A percentile compares a stretch with the other conserved stretches of the same genome.
phyloP scores from a whole-genome alignment of 495 filamentous ascomycete genomes.

The Paragyromitra xinjiangensis region DNA sequence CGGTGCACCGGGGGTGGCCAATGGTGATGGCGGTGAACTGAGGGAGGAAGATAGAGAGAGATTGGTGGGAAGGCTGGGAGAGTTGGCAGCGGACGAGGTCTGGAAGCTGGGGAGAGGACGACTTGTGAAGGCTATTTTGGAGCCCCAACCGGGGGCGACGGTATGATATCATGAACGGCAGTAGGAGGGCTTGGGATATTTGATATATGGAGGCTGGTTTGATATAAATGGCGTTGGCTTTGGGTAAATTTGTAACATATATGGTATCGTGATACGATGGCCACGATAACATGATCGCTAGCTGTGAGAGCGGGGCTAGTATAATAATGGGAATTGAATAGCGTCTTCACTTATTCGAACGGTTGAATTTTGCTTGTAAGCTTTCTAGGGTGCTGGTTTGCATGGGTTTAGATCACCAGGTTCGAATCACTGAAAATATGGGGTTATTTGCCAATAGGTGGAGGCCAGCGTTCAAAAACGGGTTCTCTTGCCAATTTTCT shows the following conservation, averaged over 20 bases:
- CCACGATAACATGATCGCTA: not conserved
- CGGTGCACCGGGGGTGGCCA: not conserved
- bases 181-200: not conserved
- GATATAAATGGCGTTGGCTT: conserved; percentile 22
- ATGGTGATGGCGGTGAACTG: conserved; percentile 11
- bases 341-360: not conserved
- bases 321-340: not conserved
- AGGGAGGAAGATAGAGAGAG: conserved; percentile 28
- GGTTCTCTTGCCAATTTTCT: too few species aligned
- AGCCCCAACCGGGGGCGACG: conserved; percentile 30
- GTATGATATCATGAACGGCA: not conserved
- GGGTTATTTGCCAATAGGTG: too few species aligned
- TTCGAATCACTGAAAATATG: too few species aligned
- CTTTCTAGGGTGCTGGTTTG: too few species aligned
- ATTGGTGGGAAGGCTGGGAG: conserved; percentile 44
- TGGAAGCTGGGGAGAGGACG: conserved; percentile 45
- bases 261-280: not conserved
- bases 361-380: not conserved
- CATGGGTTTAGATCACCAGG: too few species aligned
- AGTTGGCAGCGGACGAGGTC: conserved; percentile 53
- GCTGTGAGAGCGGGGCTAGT: not conserved
- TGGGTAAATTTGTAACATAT: conserved; percentile 17
- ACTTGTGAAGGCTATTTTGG: conserved; percentile 48
- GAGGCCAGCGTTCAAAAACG: too few species aligned
- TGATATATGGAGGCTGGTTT: not conserved